These are phyloP conservation scores for Hypoxylon sp. DNA, from an alignment of 2,329 filamentous ascomycete species.

Conservation along the genomic window DNA sequence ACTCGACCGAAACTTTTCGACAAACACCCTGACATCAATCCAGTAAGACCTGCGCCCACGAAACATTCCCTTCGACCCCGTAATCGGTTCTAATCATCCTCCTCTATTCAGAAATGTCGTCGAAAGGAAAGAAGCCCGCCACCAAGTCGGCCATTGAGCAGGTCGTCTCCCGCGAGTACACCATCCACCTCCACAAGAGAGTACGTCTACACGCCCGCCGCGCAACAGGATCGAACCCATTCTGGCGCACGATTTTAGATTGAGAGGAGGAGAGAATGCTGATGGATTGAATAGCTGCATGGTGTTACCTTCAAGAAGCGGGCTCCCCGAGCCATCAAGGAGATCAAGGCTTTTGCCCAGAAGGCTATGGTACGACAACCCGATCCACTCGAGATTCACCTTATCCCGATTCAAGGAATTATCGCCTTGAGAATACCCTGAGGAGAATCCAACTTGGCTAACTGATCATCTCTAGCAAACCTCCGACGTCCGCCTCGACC, in stretches of 20 bases:
- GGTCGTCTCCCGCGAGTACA: conserved; percentile 99
- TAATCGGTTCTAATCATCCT: conserved; percentile 32
- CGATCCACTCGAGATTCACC: conserved; percentile 12
- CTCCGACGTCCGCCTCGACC: conserved; percentile 96
- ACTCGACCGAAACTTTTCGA: conserved; percentile 50
- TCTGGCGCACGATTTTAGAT: conserved; percentile 25
- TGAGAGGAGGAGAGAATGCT: conserved; percentile 51
- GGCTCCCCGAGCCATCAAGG: conserved; percentile 98
- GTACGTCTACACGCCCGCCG: conserved; percentile 71
- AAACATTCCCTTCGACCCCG: conserved; percentile 13
- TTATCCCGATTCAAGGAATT: not conserved
- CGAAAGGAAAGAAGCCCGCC: conserved; percentile 75
- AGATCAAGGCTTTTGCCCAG: conserved; percentile 95
- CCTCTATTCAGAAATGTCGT: conserved; percentile 69
- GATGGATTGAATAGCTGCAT: conserved; percentile 78
- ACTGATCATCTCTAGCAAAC: conserved; percentile 77
- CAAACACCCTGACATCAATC: conserved; percentile 49
- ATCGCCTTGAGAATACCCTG: no score
- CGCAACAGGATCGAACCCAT: conserved; percentile 20
- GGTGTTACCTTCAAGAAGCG: conserved; percentile 99
- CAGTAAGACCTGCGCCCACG: conserved; percentile 47
- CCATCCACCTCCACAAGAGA: conserved; percentile 99
- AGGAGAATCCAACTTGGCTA: conserved; percentile 25
- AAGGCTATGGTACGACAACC: conserved; percentile 89
- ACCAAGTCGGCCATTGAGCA: conserved; percentile 97